Base-by-base conservation (phyloP, 768 basidiomycete species). In the Xerocomellus chrysenteron region DNA sequence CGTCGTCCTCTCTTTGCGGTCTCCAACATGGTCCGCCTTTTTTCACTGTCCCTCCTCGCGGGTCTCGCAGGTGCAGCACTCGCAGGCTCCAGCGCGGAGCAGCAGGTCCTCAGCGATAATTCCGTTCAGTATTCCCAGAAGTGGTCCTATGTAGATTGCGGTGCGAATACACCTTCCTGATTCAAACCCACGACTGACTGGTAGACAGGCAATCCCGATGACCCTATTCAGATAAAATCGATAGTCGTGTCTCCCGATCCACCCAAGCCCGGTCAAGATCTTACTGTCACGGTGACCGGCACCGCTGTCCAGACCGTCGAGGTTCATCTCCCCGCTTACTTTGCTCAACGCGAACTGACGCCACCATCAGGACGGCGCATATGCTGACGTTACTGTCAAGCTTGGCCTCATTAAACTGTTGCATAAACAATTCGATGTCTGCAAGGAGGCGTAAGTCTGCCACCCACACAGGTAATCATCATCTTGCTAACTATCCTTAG, bases 391-490 rank as follows among this genome's bases (percentile, higher is more conserved):
- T 5, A 74, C 75, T 2, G 96, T 99, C 54, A 98, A 98, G 72
- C 79, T 98, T n/a, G 97, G 97, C 26, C 75, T 92, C 30, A 83
- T 99, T 68, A 97, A 92, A 76, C 70, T 98, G n/a, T 75, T 98
- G 33, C 73, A 78, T 44, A 97, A 92, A 76, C 67, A 62, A 17
- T 96, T 98, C 62, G 92, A 98, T 61, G 74, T 98, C 33, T 98
- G 96, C 69, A 80, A 95, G 57, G 95, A 98, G 74, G 94, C 94
- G 92, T 97, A 78, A 66, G 94, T 83, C 24, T 47, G 9, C 30
- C 21, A 3, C 42, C n/a, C 14, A 10, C 16, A 19, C 19, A 16
- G 11, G 17, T 13, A 21, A n/a, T n/a, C 14, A 5, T 26, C 40
- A 10, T 46, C 32, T 21, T 49, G 10, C 50, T 62, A 17, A 68